Evolutionary conservation across 2,329 filamentous ascomycete species (phyloP), one percentile per base, ranked within the genome.

Genomic region (Trichoderma simmonsii): DNA sequence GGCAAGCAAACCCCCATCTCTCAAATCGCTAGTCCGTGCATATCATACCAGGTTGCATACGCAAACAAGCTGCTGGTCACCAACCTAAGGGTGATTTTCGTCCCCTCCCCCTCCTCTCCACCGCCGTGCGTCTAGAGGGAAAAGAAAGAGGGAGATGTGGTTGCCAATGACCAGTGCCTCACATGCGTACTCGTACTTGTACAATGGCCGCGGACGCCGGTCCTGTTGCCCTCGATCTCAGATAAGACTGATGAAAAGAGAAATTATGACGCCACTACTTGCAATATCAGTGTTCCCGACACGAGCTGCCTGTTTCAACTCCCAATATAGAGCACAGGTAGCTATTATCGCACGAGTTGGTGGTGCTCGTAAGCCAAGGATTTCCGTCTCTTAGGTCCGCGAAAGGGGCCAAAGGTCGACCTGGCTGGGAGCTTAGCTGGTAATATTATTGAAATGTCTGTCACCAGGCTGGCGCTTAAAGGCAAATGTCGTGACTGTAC

Each of bases 11-110:
- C 39, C 65, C 66, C 66, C 56, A 51, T 70, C 28, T 61, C 57
- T 61, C 28, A 36, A 48, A 61, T 70, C 66, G 66, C 57, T 62
- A 70, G 56, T 51, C 48, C 39, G 63, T 71, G 70, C 70, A 71
- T 71, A 71, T 67, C 61, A 61, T 54, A 51, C 63, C 56, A 60
- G 64, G 54, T 61, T 54, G 70, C 59, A 68, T 72, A 65, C 70
- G 57, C 63, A 72, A 69, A 57, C 64, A 68, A 48, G 39, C 70
- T 56, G 57, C 48, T 63, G 11, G 70, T 68, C 70, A 68, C 70
- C 63, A 72, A 68, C 57, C 36, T 14, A 34, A 51, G 30, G 34
- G 24, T 54, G 57, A 32, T 70, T 70, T 70, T 62, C 61, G 57
- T 64, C 57, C 48, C 30, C 21, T 21, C 7, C 26, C 59, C 59